Evolutionary conservation across 441 rosid species (phyloP), one percentile per base, ranked within the genome.

Genomic region (Bruguiera hainesii): DNA sequence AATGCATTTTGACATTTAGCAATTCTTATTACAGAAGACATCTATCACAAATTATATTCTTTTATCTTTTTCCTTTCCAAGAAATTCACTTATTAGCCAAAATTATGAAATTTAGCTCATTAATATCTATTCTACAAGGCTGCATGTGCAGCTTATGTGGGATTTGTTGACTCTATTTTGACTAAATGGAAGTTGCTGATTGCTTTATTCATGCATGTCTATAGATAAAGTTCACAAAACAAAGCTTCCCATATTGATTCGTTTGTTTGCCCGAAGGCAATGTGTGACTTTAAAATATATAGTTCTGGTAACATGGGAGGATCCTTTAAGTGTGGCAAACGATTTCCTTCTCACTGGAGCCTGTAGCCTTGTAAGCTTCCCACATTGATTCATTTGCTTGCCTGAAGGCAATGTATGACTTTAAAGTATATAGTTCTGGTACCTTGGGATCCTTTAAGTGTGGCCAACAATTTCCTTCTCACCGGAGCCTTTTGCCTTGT

Each of bases 371-470:
- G 2, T 26, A 26, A 26, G 26, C 26, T 26, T 35, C 11, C 37
- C 13, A 35, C 9, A 7, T 35, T 35, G 23, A 35, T 69, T 35
- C 9, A 46, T 23, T 60, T 67, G 49, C 72, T 30, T 78, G 63
- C 29, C 59, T 29, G 15, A 42, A 62, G 55, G 42, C 20, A n/a
- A 42, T 50, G 29, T 70, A 63, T 65, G 61, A 64, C 71, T 73
- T 58, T 70, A 51, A 56, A 49, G 39, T 65, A 63, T 52, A 57
- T 21, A 68, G 55, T 8, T 65, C 58, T 67, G 74, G 50, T 70
- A 67, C 65, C 72, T 49, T 73, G 92, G 98, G 85, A 92, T 98
- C 39, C 79, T 95, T 26, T 26, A 26, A 26, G 26, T 2, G 26
- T 26, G 26, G 26, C 26, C 26, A 26, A 1, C 26, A 2, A 26